Base-by-base conservation (phyloP, 371 early-diverging fungal genomes). In the Rhizomucor pusillus region DNA sequence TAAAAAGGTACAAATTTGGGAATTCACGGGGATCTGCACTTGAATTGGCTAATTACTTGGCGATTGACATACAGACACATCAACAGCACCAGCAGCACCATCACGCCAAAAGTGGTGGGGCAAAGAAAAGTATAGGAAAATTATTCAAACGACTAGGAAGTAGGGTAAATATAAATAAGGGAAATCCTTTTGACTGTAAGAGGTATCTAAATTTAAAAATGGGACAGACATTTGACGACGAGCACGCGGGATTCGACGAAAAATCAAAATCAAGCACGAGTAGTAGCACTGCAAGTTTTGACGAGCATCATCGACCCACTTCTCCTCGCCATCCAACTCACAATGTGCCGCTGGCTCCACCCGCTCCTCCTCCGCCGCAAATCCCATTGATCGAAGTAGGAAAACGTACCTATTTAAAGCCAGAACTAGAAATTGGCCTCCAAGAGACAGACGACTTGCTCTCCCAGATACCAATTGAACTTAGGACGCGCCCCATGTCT, bases 341-440 rank as follows among this genome's bases (percentile, higher is more conserved):
- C 23, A 54, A 64, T 53, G 59, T 64, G 18, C 64, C 64, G n/a
- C 44, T 60, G n/a, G 61, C 61, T 37, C 61, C 54, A 39, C 54
- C 61, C 6, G 56, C 55, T 39, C 56, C 61, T n/a, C 46, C 51
- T 10, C 29, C 51, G n/a, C 33, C 57, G 13, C 50, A 36, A 29
- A 48, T 48, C 19, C 48, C 48, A 29, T 48, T 25, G 16, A 48
- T 48, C n/a, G 48, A 48, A 48, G 25, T 48, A 5, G 48, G 48
- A 43, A 44, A 46, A 24, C 54, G 54, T n/a, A 52, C 37, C 7
- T 43, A 22, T 4, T 23, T 43, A 35, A 35, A 54, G 45, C 29
- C 43, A 13, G 40, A 24, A 23, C 46, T 37, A 18, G 20, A 12
- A 45, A 35, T 54, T 36, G 1, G n/a, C 20, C 44, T 29, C 12